phyloP scores from a whole-genome alignment of 2,329 filamentous ascomycete species.

The Scolecobasidium constrictum region DNA sequence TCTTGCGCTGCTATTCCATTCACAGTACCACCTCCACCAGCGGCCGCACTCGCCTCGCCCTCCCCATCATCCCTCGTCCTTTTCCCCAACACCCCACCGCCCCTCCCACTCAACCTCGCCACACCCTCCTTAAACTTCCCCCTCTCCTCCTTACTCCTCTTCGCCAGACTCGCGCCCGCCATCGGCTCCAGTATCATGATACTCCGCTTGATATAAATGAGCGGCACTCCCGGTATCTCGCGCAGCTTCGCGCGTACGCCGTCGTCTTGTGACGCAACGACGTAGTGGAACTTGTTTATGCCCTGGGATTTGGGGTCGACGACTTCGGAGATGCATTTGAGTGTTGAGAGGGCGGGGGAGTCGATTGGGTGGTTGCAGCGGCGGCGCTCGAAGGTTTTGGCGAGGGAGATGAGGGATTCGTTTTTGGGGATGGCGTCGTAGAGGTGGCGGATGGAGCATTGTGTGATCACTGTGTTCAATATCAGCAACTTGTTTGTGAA shows the following conservation, averaged over 20 bases:
- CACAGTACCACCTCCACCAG: background rate
- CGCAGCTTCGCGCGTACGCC: slow-evolving; percentile 54
- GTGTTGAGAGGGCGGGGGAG: slow-evolving; percentile 56
- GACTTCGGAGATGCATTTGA: slow-evolving; percentile 62
- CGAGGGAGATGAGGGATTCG: slow-evolving; percentile 56
- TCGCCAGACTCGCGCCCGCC: slow-evolving; percentile 53
- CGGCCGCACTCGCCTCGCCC: slow-evolving; percentile 24
- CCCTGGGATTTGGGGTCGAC: slow-evolving; percentile 65
- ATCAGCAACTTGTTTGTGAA: background rate
- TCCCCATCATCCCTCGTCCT: slow-evolving; percentile 37
- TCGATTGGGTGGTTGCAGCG: slow-evolving; percentile 70
- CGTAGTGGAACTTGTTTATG: slow-evolving; percentile 68
- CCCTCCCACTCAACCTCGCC: slow-evolving; percentile 38
- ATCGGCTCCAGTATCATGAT: slow-evolving; percentile 75
- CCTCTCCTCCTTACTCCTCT: slow-evolving; percentile 58
- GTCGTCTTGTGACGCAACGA: slow-evolving; percentile 63
- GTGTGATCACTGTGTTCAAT: slow-evolving; percentile 54
- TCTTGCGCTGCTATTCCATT: slow-evolving; percentile 7
- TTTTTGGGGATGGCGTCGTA: slow-evolving; percentile 47
- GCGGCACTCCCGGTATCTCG: slow-evolving; percentile 57
- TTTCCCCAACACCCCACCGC: slow-evolving; percentile 18
- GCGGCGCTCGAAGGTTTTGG: slow-evolving; percentile 64
- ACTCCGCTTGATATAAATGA: slow-evolving; percentile 68
- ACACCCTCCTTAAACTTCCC: slow-evolving; percentile 61
- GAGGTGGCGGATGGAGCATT: slow-evolving; percentile 70